A percentile compares a stretch with the other conserved stretches of the same genome.
Evolutionary conservation across 768 basidiomycete genomes (phyloP).

Genomic region (Boletus tomentosulus): DNA sequence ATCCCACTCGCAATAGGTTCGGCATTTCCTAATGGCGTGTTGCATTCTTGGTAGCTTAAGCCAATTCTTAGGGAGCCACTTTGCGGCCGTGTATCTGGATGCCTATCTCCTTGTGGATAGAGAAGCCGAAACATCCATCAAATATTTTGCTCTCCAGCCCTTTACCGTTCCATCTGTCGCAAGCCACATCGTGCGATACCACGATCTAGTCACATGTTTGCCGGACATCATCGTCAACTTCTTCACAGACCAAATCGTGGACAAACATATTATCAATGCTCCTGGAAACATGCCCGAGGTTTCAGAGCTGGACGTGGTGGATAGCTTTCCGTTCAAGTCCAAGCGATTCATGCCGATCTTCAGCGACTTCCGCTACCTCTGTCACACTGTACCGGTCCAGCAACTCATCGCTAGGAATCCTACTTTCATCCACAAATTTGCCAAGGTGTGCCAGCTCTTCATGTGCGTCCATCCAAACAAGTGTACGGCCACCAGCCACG

Average conservation of each 20-base stretch:
- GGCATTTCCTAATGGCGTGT: constrained; percentile 21
- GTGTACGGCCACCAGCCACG: constrained; percentile 74
- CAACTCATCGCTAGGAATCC: constrained; percentile 67
- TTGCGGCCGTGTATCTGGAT: constrained; percentile 85
- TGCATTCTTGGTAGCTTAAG: constrained; percentile 3
- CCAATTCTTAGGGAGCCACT: constrained; percentile 60
- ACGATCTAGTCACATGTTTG: constrained; percentile 70
- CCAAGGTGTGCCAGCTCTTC: constrained; percentile 81
- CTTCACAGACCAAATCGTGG: constrained; percentile 85
- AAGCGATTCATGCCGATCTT: constrained; percentile 97
- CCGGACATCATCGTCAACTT: constrained; percentile 84
- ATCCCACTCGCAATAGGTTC: constrained; percentile 72
- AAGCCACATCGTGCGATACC: constrained; percentile 68
- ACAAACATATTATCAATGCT: constrained; percentile 55
- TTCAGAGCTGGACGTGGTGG: constrained; percentile 60
- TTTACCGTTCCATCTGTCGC: constrained; percentile 90
- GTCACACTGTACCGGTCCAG: constrained; percentile 77
- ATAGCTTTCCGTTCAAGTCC: constrained; percentile 84
- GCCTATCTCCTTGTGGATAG: constrained; percentile 89
- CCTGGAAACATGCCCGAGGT: constrained; percentile 14
- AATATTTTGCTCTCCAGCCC: constrained; percentile 88
- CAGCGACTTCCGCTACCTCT: constrained; percentile 82
- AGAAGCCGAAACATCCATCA: constrained; percentile 93
- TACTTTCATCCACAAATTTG: constrained; percentile 65
- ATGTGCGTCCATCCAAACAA: constrained; percentile 91